These are phyloP conservation scores for Zymoseptoria crescenta DNA, from an alignment of 2,329 filamentous ascomycete genomes.

Conservation along the genomic window DNA sequence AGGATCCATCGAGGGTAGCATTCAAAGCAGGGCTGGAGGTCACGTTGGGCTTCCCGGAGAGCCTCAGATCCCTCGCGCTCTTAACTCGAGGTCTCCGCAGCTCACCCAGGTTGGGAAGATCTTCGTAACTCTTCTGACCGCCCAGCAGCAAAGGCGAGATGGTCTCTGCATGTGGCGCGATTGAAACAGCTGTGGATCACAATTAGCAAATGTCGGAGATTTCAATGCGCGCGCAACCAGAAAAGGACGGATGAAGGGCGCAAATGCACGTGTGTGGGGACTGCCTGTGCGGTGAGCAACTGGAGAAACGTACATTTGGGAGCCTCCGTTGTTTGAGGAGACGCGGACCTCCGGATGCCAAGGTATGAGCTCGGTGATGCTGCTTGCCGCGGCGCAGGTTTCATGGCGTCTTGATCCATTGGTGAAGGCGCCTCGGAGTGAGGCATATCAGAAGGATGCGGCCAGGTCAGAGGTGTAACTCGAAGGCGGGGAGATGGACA, in stretches of 20 bases:
- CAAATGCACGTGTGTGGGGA: not conserved
- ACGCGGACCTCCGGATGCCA: constrained; percentile 15
- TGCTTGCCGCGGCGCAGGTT: constrained; percentile 18
- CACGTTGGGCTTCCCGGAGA: constrained; percentile 36
- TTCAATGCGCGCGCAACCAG: not conserved
- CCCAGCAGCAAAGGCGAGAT: constrained; percentile 42
- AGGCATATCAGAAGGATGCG: constrained; percentile 8
- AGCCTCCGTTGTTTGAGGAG: constrained; percentile 14
- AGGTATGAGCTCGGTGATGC: constrained; percentile 25
- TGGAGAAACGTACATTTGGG: constrained; percentile 23
- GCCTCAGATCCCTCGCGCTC: constrained; percentile 31
- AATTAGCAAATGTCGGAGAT: constrained; percentile 10
- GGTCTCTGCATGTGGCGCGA: constrained; percentile 36
- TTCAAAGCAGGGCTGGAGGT: constrained; percentile 14
- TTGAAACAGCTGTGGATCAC: constrained; percentile 36
- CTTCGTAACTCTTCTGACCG: constrained; percentile 38
- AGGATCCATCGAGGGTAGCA: not conserved
- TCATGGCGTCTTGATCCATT: constrained; percentile 5
- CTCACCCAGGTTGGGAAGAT: constrained; percentile 31
- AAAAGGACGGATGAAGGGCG: not conserved
- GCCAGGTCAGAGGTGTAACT: not conserved
- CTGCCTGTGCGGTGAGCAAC: not conserved
- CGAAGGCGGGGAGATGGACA: not conserved
- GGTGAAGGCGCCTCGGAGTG: constrained; percentile 10
- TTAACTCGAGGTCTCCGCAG: constrained; percentile 31